Evolutionary conservation across 2,329 filamentous ascomycete genomes (phyloP).

Genomic region (Blastomyces silverae): DNA sequence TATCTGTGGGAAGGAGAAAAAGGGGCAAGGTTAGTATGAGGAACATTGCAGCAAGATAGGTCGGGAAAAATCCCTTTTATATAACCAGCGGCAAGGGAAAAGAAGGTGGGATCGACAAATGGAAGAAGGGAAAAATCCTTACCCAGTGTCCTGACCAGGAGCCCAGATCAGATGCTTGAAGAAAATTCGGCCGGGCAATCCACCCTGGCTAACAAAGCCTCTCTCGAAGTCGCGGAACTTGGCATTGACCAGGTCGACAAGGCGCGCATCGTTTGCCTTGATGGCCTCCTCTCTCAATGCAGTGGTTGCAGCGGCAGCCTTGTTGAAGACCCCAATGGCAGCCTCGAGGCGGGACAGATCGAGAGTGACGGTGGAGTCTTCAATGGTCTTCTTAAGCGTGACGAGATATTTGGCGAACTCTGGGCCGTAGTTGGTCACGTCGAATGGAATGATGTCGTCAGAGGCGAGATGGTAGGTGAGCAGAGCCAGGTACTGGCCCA

Average conservation of each 20-base stretch:
- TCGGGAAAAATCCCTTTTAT: background rate
- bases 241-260: constrained; percentile 35
- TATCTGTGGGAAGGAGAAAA: constrained; percentile 18
- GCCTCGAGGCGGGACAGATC: constrained; percentile 24
- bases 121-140: constrained; percentile 3
- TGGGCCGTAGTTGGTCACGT: constrained; percentile 35
- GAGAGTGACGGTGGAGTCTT: constrained; percentile 22
- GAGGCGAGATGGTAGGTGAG: constrained; percentile 39
- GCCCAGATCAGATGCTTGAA: constrained; percentile 45
- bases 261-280: constrained; percentile 16
- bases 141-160: constrained; percentile 38
- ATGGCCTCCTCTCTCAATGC: constrained; percentile 13
- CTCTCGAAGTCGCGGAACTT: constrained; percentile 44
- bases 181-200: constrained; percentile 41
- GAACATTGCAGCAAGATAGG: background rate
- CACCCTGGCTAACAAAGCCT: constrained; percentile 43
- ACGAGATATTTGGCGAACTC: constrained; percentile 34
- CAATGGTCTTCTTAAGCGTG: constrained; percentile 31
- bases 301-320: constrained; percentile 22
- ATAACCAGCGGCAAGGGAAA: background rate
- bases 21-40: background rate
- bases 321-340: constrained; percentile 36
- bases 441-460: constrained; percentile 36
- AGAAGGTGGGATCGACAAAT: background rate
- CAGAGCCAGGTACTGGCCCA: constrained; percentile 44